Evolutionary conservation across 2,329 filamentous ascomycete species (phyloP), one percentile per base, ranked within the genome.

Genomic region (Lecanoromycetidae sp.): DNA sequence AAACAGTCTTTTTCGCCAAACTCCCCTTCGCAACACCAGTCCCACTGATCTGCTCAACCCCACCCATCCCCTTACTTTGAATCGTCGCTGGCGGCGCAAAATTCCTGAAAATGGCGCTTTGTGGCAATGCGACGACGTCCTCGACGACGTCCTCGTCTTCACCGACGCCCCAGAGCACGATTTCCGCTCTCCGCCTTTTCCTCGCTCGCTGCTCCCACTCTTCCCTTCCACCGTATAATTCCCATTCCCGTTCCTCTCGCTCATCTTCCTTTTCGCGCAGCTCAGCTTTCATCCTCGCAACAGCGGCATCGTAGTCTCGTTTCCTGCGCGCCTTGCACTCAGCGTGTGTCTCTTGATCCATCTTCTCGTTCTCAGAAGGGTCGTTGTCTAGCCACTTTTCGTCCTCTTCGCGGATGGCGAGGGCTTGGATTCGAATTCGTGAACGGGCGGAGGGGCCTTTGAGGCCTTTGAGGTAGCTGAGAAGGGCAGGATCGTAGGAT

Each of bases 391-490:
- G 40, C 48, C 46, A 48, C 8, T 42, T 37, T 15, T 48, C 52
- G 49, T 55, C 52, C 26, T 48, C 52, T 15, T 35, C 30, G 5
- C 43, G 26, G 10, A 51, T 30, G 19, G 51, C 23, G n/a, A 49
- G 41, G 5, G 53, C 53, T 25, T 35, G 36, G 23, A 48, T 33
- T 12, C 49, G 34, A 17, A 54, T 38, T 5, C 47, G 39, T 26
- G 44, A 41, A 22, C 49, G 51, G 46, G 86, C 78, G 5, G 80
- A 80, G 52, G 76, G 77, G 30, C 87, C 84, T 66, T 88, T 81
- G 47, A 95, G 66, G 42, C 87, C 86, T 49, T 75, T 71, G 54
- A 95, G 77, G 66, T 95, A 96, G 43, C 77, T 72, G 60, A 82
- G 77, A 34, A 95, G 77, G 19, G 79, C 71, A 38, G 75, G 66